Conservation (phyloP, 441 rosid species). For the Gossypium davidsonii region DNA sequence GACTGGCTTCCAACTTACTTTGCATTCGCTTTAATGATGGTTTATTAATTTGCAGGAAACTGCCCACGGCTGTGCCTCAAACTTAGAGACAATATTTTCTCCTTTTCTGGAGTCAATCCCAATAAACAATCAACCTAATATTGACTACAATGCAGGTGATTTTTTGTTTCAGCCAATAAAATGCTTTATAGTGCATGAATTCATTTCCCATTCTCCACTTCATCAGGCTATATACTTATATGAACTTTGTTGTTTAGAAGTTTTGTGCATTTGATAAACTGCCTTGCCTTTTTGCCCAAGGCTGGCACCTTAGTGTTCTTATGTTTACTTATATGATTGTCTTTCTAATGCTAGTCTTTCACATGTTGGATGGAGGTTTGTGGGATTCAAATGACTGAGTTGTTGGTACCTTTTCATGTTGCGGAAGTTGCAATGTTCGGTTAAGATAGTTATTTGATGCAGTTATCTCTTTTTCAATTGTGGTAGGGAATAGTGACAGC, state of each 20-base stretch:
- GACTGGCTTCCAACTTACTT: background rate
- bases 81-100: slow-evolving; percentile 58
- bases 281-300: background rate
- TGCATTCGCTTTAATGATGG: background rate
- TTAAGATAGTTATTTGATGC: slow-evolving; percentile 1
- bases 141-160: slow-evolving; percentile 36
- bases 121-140: slow-evolving; percentile 23
- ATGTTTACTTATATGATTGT: background rate
- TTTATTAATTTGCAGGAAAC: slow-evolving; percentile 38
- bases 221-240: background rate
- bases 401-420: background rate
- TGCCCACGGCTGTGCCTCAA: slow-evolving; percentile 26
- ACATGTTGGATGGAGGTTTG: background rate
- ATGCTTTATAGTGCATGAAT: background rate
- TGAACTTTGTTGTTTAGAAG: background rate
- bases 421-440: slow-evolving; percentile 6
- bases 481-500: slow-evolving; percentile 34
- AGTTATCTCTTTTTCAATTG: slow-evolving; percentile 5
- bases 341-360: background rate
- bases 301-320: background rate
- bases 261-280: background rate
- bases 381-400: background rate
- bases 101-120: slow-evolving; percentile 47
- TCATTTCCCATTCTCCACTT: background rate
- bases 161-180: background rate